Percentiles rank a stretch among this genome's conserved stretches.
These are phyloP conservation scores for Fusarium brachygibbosum DNA, from an alignment of 2,329 filamentous ascomycete species.

Conservation along the genomic window DNA sequence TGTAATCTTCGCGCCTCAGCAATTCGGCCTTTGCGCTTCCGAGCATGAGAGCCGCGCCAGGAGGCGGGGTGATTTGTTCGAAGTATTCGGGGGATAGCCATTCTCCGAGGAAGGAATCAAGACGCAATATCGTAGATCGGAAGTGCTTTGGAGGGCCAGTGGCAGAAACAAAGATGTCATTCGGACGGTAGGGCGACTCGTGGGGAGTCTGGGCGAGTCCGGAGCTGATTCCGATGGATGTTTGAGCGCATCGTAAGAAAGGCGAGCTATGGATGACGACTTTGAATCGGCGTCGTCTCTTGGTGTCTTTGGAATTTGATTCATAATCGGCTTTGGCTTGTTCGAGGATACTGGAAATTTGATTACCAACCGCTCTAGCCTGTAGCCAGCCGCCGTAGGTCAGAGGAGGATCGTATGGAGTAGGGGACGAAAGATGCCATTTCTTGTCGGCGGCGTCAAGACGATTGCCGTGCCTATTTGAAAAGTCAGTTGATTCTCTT, in stretches of 20 bases:
- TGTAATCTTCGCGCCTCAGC: constrained; percentile 79
- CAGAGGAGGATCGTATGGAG: constrained; percentile 94
- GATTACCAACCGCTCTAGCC: constrained; percentile 81
- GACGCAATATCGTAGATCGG: constrained; percentile 75
- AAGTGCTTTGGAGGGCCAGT: constrained; percentile 53
- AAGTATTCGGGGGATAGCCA: constrained; percentile 97
- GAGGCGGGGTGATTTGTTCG: constrained; percentile 90
- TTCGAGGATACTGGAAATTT: constrained; percentile 81
- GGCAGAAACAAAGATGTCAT: constrained; percentile 54
- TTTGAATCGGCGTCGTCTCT: constrained; percentile 74
- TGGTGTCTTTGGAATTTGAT: constrained; percentile 43
- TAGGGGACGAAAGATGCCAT: constrained; percentile 93
- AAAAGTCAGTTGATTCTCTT: constrained; percentile 28
- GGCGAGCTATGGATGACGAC: constrained; percentile 94
- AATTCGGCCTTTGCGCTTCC: constrained; percentile 90
- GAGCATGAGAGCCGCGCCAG: constrained; percentile 87
- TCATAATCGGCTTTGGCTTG: constrained; percentile 64
- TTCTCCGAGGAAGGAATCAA: constrained; percentile 95
- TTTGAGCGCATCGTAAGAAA: constrained; percentile 92
- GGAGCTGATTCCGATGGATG: constrained; percentile 87
- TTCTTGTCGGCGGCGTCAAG: constrained; percentile 94
- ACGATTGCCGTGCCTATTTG: constrained; percentile 84
- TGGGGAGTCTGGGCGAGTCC: constrained; percentile 75
- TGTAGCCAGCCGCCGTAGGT: constrained; percentile 96
- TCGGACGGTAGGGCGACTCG: constrained; percentile 52